Percentiles rank a stretch among this genome's conserved stretches.
Evolutionary conservation across 78 protist species (phyloP).

Genomic region (Dictyostelium citrinum): DNA sequence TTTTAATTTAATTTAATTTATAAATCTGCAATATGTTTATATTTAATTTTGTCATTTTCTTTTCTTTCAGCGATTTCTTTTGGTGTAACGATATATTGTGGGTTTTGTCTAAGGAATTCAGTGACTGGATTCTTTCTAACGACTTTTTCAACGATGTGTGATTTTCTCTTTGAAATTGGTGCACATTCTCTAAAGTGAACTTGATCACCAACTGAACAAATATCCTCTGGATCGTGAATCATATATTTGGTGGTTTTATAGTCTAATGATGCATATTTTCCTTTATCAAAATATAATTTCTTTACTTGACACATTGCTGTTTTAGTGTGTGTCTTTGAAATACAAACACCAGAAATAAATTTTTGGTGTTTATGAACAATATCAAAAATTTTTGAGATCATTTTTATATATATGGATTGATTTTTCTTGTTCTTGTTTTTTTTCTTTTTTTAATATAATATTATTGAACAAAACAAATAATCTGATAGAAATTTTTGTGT

Average conservation of each 20-base stretch:
- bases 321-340: slow-evolving; percentile 66
- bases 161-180: slow-evolving; percentile 64
- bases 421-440: not conserved
- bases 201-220: slow-evolving; percentile 40
- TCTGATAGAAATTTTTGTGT: not conserved
- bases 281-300: slow-evolving; percentile 26
- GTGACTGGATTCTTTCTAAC: slow-evolving; percentile 4
- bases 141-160: slow-evolving; percentile 1
- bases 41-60: slow-evolving; percentile 37
- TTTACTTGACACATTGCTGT: slow-evolving; percentile 57
- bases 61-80: slow-evolving; percentile 16
- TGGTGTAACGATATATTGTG: slow-evolving; percentile 54
- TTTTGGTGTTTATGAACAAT: slow-evolving; percentile 12
- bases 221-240: slow-evolving; percentile 68
- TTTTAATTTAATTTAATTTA: not conserved
- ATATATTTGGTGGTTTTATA: slow-evolving; percentile 41
- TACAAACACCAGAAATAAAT: slow-evolving; percentile 24
- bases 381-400: slow-evolving; percentile 62
- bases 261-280: slow-evolving; percentile 27
- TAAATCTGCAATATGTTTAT: slow-evolving; percentile 26
- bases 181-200: slow-evolving; percentile 44
- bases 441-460: not conserved
- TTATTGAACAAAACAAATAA: too few species aligned
- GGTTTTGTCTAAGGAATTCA: slow-evolving; percentile 36
- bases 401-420: not conserved